These are phyloP conservation scores for Mycena albidolilacea DNA, from an alignment of 768 basidiomycete genomes.

Conservation along the genomic window DNA sequence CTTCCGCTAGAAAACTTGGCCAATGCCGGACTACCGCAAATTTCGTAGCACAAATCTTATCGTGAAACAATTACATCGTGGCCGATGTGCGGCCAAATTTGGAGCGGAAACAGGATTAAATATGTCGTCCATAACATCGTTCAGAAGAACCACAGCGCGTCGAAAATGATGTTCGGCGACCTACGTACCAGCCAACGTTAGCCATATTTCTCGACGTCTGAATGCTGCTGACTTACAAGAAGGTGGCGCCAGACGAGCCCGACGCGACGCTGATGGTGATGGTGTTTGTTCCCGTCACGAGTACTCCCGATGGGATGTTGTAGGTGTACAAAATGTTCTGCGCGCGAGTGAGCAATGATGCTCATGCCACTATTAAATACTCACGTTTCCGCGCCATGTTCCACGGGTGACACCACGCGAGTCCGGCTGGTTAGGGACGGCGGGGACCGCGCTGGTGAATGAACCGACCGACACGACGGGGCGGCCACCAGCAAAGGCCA, in stretches of 20 bases:
- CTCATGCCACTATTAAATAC: constrained; percentile 40
- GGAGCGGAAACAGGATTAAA: too few relatives aligned
- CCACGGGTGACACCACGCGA: constrained; percentile 66
- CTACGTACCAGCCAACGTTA: too few relatives aligned
- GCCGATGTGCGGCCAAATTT: too few relatives aligned
- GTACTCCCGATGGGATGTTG: constrained; percentile 57
- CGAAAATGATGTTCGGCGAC: too few relatives aligned
- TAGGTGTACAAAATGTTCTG: constrained; percentile 47
- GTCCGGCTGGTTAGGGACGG: constrained; percentile 56
- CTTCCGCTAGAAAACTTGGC: too few relatives aligned
- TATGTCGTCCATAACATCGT: too few relatives aligned
- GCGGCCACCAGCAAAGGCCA: constrained; percentile 63
- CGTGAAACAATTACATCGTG: too few relatives aligned
- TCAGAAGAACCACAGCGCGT: too few relatives aligned
- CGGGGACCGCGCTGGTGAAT: constrained; percentile 58
- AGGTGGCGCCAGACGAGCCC: constrained; percentile 59
- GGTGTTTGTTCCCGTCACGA: constrained; percentile 58
- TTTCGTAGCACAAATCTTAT: too few relatives aligned
- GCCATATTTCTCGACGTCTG: too few relatives aligned
- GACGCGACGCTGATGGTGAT: constrained; percentile 60
- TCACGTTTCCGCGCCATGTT: constrained; percentile 60
- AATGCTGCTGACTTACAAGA: constrained; percentile 57
- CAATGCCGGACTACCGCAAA: too few relatives aligned
- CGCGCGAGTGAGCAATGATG: too few relatives aligned
- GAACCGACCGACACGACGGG: constrained; percentile 61